Conservation (phyloP, 495 filamentous ascomycete species). For the Pseudevernia furfuracea region DNA sequence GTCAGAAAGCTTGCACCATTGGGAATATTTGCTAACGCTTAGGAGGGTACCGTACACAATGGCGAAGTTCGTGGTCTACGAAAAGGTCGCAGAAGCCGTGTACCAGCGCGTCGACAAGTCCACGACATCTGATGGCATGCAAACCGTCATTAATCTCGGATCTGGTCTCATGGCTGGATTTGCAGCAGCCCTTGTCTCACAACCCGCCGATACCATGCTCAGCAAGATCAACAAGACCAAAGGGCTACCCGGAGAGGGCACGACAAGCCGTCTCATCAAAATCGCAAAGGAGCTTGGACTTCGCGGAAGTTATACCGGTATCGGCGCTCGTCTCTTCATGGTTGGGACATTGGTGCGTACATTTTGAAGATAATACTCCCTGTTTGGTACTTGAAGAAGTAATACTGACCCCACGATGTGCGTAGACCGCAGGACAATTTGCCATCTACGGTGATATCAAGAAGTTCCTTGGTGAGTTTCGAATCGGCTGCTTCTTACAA, state of each 20-base stretch:
- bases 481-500: background rate
- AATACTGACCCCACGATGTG: no score
- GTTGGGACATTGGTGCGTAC: no score
- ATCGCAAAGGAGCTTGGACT: slow-evolving; percentile 92
- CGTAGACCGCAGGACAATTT: slow-evolving; percentile 86
- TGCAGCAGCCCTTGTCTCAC: slow-evolving; percentile 90
- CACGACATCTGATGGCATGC: slow-evolving; percentile 57
- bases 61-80: slow-evolving; percentile 99
- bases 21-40: slow-evolving; percentile 8
- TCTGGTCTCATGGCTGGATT: slow-evolving; percentile 96
- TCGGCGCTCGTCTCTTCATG: slow-evolving; percentile 83
- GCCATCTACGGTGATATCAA: slow-evolving; percentile 86
- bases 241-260: slow-evolving; percentile 91
- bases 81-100: slow-evolving; percentile 83
- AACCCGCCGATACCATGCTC: slow-evolving; percentile 98
- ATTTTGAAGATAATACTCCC: no score
- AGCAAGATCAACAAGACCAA: slow-evolving; percentile 99
- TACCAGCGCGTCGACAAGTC: slow-evolving; percentile 70
- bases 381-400: no score
- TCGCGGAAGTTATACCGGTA: slow-evolving; percentile 79
- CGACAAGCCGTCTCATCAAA: slow-evolving; percentile 84
- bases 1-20: slow-evolving; percentile 31
- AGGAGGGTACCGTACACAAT: slow-evolving; percentile 91
- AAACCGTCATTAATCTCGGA: slow-evolving; percentile 90
- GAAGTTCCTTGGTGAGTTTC: slow-evolving; percentile 34